A percentile compares a stretch with the other conserved stretches of the same genome.
Conservation (phyloP, 192 early-diverging fungal genomes). For the Umbelopsis sp. region DNA sequence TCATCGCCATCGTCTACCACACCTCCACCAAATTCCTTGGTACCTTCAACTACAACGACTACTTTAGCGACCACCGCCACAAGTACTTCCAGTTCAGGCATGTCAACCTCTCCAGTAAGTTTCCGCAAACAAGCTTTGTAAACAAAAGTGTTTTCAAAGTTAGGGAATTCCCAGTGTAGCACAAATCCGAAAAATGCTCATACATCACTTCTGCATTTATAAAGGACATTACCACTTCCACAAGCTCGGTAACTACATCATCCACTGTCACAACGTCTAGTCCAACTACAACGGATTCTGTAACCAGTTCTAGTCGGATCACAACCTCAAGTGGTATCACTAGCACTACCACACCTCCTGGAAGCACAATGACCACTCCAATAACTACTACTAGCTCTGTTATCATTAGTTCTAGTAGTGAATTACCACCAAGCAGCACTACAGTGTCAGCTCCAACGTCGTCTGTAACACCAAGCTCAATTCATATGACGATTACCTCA, state of each 20-base stretch:
- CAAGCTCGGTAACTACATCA: background rate
- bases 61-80: background rate
- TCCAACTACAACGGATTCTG: too few relatives aligned
- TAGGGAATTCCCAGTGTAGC: background rate
- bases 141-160: background rate
- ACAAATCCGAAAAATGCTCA: background rate
- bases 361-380: background rate
- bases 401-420: too few relatives aligned
- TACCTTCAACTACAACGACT: background rate
- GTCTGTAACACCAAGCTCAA: background rate
- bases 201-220: background rate
- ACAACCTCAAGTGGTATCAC: background rate
- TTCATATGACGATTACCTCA: background rate
- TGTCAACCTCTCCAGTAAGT: background rate
- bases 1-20: too few relatives aligned
- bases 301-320: too few relatives aligned
- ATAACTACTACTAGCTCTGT: background rate
- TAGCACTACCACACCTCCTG: background rate
- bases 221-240: background rate
- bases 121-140: background rate
- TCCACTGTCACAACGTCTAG: background rate
- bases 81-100: background rate
- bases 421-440: background rate
- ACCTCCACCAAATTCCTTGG: too few relatives aligned
- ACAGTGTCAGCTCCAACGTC: background rate